Evolutionary conservation across 208 protist species (phyloP).

Genomic region (Herpetomonas muscarum): DNA sequence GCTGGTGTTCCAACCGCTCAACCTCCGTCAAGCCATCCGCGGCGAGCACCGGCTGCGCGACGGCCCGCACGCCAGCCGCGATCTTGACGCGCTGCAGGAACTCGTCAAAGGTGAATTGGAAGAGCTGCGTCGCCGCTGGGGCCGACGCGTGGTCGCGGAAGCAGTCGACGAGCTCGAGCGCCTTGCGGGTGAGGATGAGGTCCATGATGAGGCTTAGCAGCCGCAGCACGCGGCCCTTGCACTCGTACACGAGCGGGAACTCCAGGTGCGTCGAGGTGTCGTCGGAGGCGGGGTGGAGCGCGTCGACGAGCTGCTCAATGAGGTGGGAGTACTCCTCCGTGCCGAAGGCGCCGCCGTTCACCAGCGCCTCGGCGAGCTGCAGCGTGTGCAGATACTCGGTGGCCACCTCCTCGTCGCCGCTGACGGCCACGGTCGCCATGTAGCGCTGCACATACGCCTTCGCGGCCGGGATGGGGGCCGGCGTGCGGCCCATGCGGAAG

Average conservation of each 20-base stretch:
- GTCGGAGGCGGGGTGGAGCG: slow-evolving; percentile 24
- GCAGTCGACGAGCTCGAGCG: slow-evolving; percentile 27
- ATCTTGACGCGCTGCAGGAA: neutral
- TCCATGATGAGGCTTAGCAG: slow-evolving; percentile 31
- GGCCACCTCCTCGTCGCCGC: slow-evolving; percentile 20
- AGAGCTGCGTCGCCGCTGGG: slow-evolving; percentile 16
- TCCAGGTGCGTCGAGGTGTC: slow-evolving; percentile 20
- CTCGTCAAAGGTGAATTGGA: slow-evolving; percentile 10
- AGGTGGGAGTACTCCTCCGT: slow-evolving; percentile 26
- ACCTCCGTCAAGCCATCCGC: neutral
- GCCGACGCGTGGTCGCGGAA: slow-evolving; percentile 16
- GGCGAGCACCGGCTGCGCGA: neutral
- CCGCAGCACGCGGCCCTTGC: slow-evolving; percentile 28
- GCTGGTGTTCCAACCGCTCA: neutral
- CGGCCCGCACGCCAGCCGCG: too few species aligned
- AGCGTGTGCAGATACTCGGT: slow-evolving; percentile 24
- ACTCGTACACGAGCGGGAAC: slow-evolving; percentile 29
- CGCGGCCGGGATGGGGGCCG: slow-evolving; percentile 14
- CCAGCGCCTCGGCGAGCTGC: slow-evolving; percentile 27
- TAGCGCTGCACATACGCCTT: slow-evolving; percentile 24
- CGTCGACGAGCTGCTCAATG: slow-evolving; percentile 18
- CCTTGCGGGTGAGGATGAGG: slow-evolving; percentile 22
- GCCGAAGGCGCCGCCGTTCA: slow-evolving; percentile 34
- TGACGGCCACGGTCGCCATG: slow-evolving; percentile 17
- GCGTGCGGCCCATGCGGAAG: slow-evolving; percentile 12